A percentile compares a stretch with the other conserved stretches of the same genome.
These are phyloP conservation scores for Erysimum pusillum DNA, from an alignment of 441 rosid species.

Conservation along the genomic window DNA sequence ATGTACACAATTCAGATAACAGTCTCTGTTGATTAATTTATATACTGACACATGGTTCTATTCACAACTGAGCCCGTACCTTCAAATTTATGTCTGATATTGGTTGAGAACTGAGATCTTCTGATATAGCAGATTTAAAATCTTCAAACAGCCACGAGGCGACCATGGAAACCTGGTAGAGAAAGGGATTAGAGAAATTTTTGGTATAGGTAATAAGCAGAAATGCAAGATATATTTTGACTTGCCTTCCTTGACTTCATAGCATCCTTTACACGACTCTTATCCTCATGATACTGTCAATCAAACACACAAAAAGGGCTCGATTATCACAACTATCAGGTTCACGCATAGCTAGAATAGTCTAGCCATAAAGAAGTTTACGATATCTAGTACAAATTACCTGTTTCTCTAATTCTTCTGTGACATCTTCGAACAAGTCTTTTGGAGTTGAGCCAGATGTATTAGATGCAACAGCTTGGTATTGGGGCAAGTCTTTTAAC, in stretches of 20 bases:
- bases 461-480: constrained; percentile 90
- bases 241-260: constrained; percentile 85
- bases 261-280: constrained; percentile 74
- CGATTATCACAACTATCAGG: constrained; percentile 17
- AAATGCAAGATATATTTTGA: not conserved
- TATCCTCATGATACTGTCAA: constrained; percentile 87
- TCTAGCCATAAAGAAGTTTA: constrained; percentile 2
- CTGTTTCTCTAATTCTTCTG: constrained; percentile 87
- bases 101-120: constrained; percentile 56
- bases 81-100: constrained; percentile 81
- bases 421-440: constrained; percentile 93
- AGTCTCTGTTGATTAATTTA: constrained; percentile 9
- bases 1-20: constrained; percentile 20
- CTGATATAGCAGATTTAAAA: constrained; percentile 72
- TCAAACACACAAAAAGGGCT: constrained; percentile 5
- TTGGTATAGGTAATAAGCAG: constrained; percentile 23
- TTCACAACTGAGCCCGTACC: constrained; percentile 52
- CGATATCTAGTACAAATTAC: constrained; percentile 47
- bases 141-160: constrained; percentile 82
- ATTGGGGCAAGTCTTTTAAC: constrained; percentile 87
- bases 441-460: constrained; percentile 91
- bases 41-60: not conserved
- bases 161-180: constrained; percentile 63
- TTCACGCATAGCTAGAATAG: constrained; percentile 17
- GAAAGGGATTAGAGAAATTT: constrained; percentile 33